Evolutionary conservation across 495 filamentous ascomycete genomes (phyloP).

Genomic region (Neurospora sp.): DNA sequence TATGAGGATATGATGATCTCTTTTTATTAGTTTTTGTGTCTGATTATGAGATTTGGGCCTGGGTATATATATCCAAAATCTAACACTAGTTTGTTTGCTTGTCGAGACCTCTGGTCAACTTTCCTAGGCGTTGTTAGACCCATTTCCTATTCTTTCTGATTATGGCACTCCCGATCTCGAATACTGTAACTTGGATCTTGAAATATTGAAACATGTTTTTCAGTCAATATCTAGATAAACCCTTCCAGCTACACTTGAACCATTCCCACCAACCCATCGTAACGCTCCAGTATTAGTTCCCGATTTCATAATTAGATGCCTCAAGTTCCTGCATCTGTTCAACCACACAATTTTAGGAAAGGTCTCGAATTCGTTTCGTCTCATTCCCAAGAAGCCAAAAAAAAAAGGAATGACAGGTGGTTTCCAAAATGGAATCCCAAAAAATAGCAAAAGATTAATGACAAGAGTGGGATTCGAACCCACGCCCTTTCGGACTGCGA

Average conservation of each 20-base stretch:
- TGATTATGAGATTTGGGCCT: background rate
- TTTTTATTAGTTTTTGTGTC: background rate
- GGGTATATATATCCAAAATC: background rate
- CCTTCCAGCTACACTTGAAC: too few relatives aligned
- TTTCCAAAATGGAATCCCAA: background rate
- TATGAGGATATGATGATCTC: background rate
- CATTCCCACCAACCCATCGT: too few relatives aligned
- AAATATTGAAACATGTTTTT: too few relatives aligned
- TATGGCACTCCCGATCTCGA: too few relatives aligned
- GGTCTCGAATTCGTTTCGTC: background rate
- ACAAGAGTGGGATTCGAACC: slow-evolving; percentile 29
- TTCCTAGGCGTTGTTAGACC: background rate
- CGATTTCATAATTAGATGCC: background rate
- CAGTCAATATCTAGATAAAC: too few relatives aligned
- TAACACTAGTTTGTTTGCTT: background rate
- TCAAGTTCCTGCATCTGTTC: too few relatives aligned
- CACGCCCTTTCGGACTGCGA: slow-evolving; percentile 25
- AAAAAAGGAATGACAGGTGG: background rate
- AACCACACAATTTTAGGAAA: background rate
- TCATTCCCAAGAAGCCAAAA: background rate
- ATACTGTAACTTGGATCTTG: too few relatives aligned
- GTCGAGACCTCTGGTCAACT: background rate
- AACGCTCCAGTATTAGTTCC: background rate
- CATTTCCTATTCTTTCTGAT: too few relatives aligned
- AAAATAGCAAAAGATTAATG: background rate